These are phyloP conservation scores for Mycena chlorophos DNA, from an alignment of 768 basidiomycete genomes.

Conservation along the genomic window DNA sequence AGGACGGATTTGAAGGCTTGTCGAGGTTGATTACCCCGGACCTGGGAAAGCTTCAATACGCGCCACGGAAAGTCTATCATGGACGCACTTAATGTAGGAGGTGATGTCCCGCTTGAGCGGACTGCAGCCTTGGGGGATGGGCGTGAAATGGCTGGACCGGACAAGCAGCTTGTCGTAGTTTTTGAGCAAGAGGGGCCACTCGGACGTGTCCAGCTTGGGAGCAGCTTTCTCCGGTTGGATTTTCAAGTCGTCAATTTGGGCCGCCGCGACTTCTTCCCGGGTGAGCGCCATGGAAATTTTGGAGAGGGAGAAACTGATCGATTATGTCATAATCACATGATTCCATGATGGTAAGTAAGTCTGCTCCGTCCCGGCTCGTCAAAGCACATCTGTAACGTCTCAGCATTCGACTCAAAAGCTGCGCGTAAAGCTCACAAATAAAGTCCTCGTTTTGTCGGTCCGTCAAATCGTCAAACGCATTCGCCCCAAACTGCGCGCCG, in stretches of 20 bases:
- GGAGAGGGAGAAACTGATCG: background rate
- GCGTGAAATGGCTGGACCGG: conserved; percentile 96
- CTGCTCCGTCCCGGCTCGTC: background rate
- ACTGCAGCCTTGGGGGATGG: conserved; percentile 90
- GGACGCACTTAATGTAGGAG: conserved; percentile 80
- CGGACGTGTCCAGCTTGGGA: conserved; percentile 87
- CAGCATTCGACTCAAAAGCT: background rate
- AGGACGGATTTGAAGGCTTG: conserved; percentile 98
- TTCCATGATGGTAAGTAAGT: too few relatives aligned
- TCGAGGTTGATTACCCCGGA: conserved; percentile 99
- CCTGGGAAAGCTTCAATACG: conserved; percentile 42
- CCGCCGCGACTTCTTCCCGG: conserved; percentile 69
- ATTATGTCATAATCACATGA: too few relatives aligned
- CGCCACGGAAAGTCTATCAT: conserved; percentile 1
- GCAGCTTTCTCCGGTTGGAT: conserved; percentile 77
- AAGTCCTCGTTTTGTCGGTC: conserved; percentile 19
- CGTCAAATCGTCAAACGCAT: conserved; percentile 22
- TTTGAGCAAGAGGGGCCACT: conserved; percentile 98
- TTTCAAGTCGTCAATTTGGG: conserved; percentile 71
- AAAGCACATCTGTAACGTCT: conserved; percentile 11
- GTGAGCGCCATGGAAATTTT: conserved; percentile 50
- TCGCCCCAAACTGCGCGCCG: conserved; percentile 10
- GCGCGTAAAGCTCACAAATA: conserved; percentile 12
- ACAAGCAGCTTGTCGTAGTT: conserved; percentile 97
- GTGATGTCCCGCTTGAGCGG: conserved; percentile 93